Conservation (phyloP, 164 flowering plant species). For the Chimonanthus praecox region DNA sequence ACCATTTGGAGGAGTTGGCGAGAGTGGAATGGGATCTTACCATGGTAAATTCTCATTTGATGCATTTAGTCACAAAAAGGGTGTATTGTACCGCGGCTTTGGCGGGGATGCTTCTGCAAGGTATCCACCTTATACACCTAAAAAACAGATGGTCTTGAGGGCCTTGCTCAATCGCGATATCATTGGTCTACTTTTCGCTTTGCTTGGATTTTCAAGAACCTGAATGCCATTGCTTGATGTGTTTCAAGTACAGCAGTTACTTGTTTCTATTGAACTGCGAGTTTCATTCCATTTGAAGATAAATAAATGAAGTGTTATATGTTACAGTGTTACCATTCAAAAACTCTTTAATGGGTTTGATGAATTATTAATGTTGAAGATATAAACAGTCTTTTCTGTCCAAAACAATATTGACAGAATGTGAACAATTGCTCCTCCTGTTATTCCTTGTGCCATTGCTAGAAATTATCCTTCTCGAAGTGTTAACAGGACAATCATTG, state of each 20-base stretch:
- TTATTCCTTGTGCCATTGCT: too few relatives aligned
- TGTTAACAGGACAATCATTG: too few relatives aligned
- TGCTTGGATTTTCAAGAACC: conserved; percentile 23
- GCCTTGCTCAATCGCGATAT: conserved; percentile 29
- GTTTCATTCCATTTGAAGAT: neutral
- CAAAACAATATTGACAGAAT: too few relatives aligned
- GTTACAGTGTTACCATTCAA: too few relatives aligned
- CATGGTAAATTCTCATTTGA: conserved; percentile 94
- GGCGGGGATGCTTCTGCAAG: conserved; percentile 52
- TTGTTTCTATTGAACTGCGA: neutral
- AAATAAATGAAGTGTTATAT: neutral
- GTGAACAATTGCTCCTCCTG: too few relatives aligned
- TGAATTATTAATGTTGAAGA: too few relatives aligned
- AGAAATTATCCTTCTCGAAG: too few relatives aligned
- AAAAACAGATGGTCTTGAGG: conserved; percentile 48
- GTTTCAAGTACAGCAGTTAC: neutral
- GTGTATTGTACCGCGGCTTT: conserved; percentile 48
- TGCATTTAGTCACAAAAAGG: conserved; percentile 83
- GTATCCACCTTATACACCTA: conserved; percentile 77
- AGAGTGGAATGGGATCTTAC: conserved; percentile 82
- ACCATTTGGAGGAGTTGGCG: conserved; percentile 91
- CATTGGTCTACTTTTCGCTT: conserved; percentile 23
- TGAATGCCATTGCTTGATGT: neutral
- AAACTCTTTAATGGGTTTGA: neutral
- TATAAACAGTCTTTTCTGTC: too few relatives aligned